Base-by-base conservation (phyloP, 148 eudicot species). In the Fagopyrum homotropicum region DNA sequence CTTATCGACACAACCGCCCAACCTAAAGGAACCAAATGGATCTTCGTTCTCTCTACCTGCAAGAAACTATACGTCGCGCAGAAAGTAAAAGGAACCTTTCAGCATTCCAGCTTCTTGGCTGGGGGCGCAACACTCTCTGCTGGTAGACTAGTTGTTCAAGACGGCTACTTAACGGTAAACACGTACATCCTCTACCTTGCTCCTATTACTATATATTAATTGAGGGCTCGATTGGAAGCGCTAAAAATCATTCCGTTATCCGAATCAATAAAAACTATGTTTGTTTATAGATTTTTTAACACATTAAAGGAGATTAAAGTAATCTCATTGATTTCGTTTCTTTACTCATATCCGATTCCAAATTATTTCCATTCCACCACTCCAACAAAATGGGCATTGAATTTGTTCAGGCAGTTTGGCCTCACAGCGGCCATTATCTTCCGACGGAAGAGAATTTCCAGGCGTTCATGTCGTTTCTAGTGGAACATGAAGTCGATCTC, bases 391-490 rank as follows among this genome's bases (percentile, higher is more conserved):
- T 22, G 26, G 26, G 26, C 26, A 22, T 22, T 22, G 40, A 35
- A 35, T 35, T 1, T 55, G 30, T 6, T 47, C 61, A 91, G 97
- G 93, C 93, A 14, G 89, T 91, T 49, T 91, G 97, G 97, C 93
- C 97, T 71, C 91, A 93, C 78, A 93, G 98, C 73, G 98, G 98
- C 22, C 98, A 93, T 79, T 93, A 93, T 80, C 93, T 85, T 52
- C 98, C 98, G 26, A 91, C 98, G 5, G 86, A 84, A 80, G 98
- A 90, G 70, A 89, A 93, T 80, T 93, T 93, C 45, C 82, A 93
- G 69, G 93, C 89, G 57, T 83, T 93, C 75, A 82, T 91, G 90
- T 76, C 83, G 50, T 93, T 86, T 78, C 88, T 93, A 30, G 52
- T 46, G 84, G 86, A 82, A 74, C 82, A 88, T 77, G 70, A 81